Conservation (phyloP, 2,329 filamentous ascomycete genomes). For the Chaetomiaceae sp. region DNA sequence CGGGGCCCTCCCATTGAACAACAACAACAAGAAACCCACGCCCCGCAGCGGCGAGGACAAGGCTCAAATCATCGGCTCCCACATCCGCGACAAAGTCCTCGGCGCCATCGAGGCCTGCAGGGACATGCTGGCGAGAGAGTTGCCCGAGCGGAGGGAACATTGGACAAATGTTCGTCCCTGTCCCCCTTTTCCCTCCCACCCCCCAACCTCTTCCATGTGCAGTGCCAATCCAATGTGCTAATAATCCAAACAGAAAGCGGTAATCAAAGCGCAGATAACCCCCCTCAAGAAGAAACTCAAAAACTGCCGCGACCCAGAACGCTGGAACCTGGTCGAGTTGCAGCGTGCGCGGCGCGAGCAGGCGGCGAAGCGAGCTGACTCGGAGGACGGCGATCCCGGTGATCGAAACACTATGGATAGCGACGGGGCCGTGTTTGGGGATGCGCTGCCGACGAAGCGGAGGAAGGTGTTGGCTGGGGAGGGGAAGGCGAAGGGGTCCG, state of each 20-base stretch:
- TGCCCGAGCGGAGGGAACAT: constrained; percentile 51
- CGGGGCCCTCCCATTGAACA: constrained; percentile 14
- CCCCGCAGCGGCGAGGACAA: constrained; percentile 20
- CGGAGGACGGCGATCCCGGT: constrained; percentile 27
- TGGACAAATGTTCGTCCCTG: constrained; percentile 49
- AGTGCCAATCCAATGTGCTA: too few relatives aligned
- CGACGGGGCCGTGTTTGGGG: constrained; percentile 47
- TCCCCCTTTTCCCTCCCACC: constrained; percentile 2
- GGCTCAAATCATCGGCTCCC: constrained; percentile 27
- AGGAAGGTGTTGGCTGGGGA: constrained; percentile 37
- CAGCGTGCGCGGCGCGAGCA: constrained; percentile 60
- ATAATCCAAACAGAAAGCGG: constrained; percentile 30
- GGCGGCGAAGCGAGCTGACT: constrained; percentile 38
- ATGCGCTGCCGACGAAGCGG: constrained; percentile 36
- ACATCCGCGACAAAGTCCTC: constrained; percentile 46
- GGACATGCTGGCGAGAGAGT: constrained; percentile 52
- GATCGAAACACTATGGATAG: constrained; percentile 29
- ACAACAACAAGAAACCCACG: constrained; percentile 14
- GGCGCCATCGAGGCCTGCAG: constrained; percentile 47
- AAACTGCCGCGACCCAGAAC: constrained; percentile 68
- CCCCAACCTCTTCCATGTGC: too few relatives aligned
- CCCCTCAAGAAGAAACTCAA: constrained; percentile 61
- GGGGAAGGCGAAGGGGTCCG: constrained; percentile 9
- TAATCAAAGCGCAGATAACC: constrained; percentile 41
- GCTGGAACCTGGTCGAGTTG: constrained; percentile 65